Evolutionary conservation across 805 yeast species (phyloP).

Genomic region (Monosporozyma siamensis): DNA sequence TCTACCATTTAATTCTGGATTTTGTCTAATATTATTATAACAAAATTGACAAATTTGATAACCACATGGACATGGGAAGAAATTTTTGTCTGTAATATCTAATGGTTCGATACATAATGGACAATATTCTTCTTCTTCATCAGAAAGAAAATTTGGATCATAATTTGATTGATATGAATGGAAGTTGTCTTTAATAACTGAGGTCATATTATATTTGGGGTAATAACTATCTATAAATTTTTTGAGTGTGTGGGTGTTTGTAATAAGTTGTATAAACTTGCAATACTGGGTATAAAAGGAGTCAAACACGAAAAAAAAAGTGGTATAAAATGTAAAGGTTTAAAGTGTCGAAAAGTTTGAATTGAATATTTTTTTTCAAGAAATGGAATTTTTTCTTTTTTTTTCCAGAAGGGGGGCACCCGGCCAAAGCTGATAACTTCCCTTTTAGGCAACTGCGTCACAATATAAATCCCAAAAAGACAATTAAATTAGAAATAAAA

Average conservation of each 20-base stretch:
- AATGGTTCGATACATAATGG: conserved; percentile 97
- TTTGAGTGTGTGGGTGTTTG: not conserved
- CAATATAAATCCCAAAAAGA: not conserved
- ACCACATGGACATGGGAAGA: conserved; percentile 99
- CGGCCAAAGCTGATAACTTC: no score
- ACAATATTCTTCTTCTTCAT: conserved; percentile 37
- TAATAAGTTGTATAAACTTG: not conserved
- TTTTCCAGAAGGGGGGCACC: no score
- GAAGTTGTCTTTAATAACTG: conserved; percentile 23
- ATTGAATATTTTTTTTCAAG: no score
- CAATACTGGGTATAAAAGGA: no score
- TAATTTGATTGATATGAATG: conserved; percentile 25
- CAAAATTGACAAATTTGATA: conserved; percentile 98
- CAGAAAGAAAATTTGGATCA: conserved; percentile 29
- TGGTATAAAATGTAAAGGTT: no score
- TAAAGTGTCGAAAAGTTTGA: no score
- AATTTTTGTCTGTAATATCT: conserved; percentile 92
- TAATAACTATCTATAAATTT: no score
- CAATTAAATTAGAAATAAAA: no score
- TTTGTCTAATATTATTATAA: conserved; percentile 90
- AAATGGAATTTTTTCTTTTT: no score
- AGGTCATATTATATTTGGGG: conserved; percentile 14
- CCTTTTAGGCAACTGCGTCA: no score
- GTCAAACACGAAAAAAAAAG: no score
- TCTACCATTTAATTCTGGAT: conserved; percentile 89